Evolutionary conservation across 352 stramenopile genomes (phyloP).

Genomic region (Pythium vanterpoolii): DNA sequence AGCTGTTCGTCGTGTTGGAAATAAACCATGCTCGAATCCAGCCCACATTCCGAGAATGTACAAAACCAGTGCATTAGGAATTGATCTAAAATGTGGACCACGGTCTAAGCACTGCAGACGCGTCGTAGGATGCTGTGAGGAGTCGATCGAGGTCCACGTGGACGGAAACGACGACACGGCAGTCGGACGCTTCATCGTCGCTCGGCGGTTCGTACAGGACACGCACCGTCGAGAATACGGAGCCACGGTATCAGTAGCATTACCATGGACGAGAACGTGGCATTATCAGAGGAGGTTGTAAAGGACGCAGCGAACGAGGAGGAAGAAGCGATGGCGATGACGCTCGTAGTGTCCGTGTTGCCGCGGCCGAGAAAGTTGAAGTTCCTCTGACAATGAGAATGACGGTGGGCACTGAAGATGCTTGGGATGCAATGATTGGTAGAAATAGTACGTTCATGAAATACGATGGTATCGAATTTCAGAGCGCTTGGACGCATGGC

Average conservation of each 20-base stretch:
- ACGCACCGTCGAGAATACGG: not conserved
- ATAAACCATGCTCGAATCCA: not conserved
- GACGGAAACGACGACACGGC: not conserved
- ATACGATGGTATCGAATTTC: too few relatives aligned
- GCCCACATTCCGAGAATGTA: too few relatives aligned
- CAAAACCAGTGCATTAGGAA: too few relatives aligned
- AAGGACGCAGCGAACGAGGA: not conserved
- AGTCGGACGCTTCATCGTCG: not conserved
- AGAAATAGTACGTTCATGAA: too few relatives aligned
- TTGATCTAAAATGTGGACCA: too few relatives aligned
- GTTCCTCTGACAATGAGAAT: too few relatives aligned
- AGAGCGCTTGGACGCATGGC: not conserved
- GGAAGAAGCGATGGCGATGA: not conserved
- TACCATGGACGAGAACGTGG: not conserved
- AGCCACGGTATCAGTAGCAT: not conserved
- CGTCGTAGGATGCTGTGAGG: not conserved
- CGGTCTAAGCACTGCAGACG: too few relatives aligned
- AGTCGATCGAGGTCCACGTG: not conserved
- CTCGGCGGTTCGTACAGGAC: not conserved
- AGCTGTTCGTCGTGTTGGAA: conserved; percentile 2
- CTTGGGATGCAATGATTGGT: too few relatives aligned
- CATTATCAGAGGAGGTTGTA: not conserved
- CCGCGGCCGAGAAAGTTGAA: not conserved
- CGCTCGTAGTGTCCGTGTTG: not conserved
- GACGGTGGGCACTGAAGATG: too few relatives aligned